phyloP scores from a whole-genome alignment of 306 rosid species.

The Vachellia collinsii region DNA sequence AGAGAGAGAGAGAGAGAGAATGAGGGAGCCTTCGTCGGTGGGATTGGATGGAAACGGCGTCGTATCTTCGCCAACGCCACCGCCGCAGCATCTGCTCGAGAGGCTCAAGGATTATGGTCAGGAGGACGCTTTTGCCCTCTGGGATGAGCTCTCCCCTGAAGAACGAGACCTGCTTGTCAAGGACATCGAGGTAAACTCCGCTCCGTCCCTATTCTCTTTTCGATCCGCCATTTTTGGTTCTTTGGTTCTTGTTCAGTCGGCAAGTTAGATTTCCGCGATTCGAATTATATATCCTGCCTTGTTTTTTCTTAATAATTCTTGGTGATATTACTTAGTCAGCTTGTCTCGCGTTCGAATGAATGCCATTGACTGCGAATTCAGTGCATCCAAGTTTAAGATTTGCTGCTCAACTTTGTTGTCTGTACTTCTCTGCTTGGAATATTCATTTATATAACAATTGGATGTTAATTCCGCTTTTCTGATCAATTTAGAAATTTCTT shows the following conservation, averaged over 20 bases:
- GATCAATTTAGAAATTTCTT: background rate
- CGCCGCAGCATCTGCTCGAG: conserved; percentile 84
- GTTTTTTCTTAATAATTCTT: background rate
- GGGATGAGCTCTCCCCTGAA: conserved; percentile 87
- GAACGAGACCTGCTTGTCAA: conserved; percentile 83
- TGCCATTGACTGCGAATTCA: background rate
- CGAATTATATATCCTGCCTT: background rate
- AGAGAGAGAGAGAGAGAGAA: background rate
- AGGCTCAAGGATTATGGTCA: conserved; percentile 97
- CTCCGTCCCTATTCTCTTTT: background rate
- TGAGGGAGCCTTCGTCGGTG: conserved; percentile 57
- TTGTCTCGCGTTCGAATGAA: conserved; percentile 23
- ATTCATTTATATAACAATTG: background rate
- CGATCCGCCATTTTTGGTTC: conserved; percentile 6
- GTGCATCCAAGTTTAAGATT: conserved; percentile 25
- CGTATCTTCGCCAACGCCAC: conserved; percentile 41
- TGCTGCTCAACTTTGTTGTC: background rate
- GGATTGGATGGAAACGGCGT: conserved; percentile 52
- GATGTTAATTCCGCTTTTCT: background rate
- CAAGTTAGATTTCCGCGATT: background rate
- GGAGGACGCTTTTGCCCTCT: conserved; percentile 86
- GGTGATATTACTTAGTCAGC: background rate
- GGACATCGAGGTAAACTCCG: conserved; percentile 68
- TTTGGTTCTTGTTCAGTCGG: background rate
- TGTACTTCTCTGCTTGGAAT: background rate